Evolutionary conservation across 179 eudicot genomes (phyloP).

Genomic region (Actinidia arguta): DNA sequence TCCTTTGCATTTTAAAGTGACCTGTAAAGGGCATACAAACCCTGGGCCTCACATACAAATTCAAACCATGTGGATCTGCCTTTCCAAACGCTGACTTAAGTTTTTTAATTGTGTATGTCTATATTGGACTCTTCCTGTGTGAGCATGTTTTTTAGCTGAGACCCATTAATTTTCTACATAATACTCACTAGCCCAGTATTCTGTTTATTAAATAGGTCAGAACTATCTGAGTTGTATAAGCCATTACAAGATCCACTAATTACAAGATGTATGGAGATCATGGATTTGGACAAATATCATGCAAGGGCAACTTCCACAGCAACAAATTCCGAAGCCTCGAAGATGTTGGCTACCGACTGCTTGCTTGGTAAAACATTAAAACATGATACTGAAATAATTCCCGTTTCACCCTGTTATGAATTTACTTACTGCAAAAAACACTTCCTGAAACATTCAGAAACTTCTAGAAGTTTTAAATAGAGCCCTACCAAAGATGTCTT

Average conservation of each 20-base stretch:
- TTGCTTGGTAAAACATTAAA: slow-evolving; percentile 65
- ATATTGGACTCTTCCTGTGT: not conserved
- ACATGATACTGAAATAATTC: not conserved
- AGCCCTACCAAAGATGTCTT: slow-evolving; percentile 93
- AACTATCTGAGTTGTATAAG: slow-evolving; percentile 73
- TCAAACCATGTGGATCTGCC: too few relatives aligned
- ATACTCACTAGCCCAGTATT: slow-evolving; percentile 1
- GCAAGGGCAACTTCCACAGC: slow-evolving; percentile 42
- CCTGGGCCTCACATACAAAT: not conserved
- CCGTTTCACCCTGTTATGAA: not conserved
- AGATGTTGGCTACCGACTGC: slow-evolving; percentile 98
- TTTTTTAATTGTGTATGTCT: not conserved
- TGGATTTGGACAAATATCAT: slow-evolving; percentile 56
- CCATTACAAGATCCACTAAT: slow-evolving; percentile 78
- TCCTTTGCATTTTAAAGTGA: not conserved
- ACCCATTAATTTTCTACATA: not conserved
- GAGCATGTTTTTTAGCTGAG: not conserved
- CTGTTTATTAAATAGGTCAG: slow-evolving; percentile 45
- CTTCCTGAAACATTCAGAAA: slow-evolving; percentile 69
- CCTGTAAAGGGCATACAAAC: not conserved
- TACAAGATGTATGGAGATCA: slow-evolving; percentile 69
- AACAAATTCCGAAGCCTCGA: slow-evolving; percentile 73
- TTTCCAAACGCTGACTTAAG: slow-evolving; percentile 6
- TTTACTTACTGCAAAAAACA: slow-evolving; percentile 1
- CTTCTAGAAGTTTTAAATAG: slow-evolving; percentile 82